Conservation (phyloP, 208 protist genomes). For the Balamuthia mandrillaris region DNA sequence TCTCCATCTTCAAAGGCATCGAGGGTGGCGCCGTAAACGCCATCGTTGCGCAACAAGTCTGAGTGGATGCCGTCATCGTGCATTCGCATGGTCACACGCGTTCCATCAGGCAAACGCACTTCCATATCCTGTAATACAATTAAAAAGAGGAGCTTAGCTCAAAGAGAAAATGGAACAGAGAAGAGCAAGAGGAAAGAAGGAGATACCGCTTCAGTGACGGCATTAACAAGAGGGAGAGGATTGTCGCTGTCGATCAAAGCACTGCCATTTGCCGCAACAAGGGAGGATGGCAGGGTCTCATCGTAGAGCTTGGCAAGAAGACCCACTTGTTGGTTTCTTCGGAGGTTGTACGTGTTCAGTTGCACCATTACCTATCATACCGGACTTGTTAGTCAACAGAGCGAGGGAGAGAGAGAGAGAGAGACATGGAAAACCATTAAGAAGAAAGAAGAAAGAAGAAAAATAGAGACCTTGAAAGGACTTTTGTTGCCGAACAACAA, state of each 20-base stretch:
- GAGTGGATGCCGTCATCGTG: slow-evolving; percentile 50
- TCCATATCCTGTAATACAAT: slow-evolving; percentile 1
- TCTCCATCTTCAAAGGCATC: slow-evolving; percentile 28
- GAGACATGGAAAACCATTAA: too few species aligned
- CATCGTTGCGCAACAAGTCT: slow-evolving; percentile 40
- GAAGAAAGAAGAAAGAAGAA: too few species aligned
- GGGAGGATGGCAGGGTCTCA: neutral
- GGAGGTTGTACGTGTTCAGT: slow-evolving; percentile 13
- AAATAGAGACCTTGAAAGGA: too few species aligned
- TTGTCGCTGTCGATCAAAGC: neutral
- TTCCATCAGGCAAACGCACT: slow-evolving; percentile 23
- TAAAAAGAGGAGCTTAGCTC: neutral
- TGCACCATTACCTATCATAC: too few species aligned
- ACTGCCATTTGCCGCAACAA: neutral
- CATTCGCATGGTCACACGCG: slow-evolving; percentile 27
- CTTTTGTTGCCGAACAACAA: too few species aligned
- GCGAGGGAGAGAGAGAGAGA: too few species aligned
- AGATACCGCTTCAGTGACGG: neutral
- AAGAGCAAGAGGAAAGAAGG: neutral
- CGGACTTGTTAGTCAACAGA: too few species aligned
- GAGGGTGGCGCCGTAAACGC: slow-evolving; percentile 41
- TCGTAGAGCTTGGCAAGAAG: slow-evolving; percentile 19
- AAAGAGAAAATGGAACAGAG: neutral
- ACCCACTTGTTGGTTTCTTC: slow-evolving; percentile 1
- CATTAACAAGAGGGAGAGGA: neutral